Percentiles rank a stretch among this genome's conserved stretches.
Evolutionary conservation across 768 basidiomycete species (phyloP).

Genomic region (Mycena chlorophos): DNA sequence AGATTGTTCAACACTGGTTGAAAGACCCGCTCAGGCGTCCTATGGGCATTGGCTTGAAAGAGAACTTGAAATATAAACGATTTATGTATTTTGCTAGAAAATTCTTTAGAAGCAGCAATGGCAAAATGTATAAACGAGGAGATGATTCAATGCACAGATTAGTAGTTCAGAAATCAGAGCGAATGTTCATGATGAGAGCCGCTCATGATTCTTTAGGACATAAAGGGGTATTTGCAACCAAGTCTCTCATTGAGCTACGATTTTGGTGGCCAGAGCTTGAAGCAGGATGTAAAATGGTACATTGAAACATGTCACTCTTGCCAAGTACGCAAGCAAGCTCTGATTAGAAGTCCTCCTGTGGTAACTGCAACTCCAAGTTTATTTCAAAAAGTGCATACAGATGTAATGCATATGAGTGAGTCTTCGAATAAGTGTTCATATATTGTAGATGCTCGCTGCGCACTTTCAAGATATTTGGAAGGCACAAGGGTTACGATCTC

Average conservation of each 20-base stretch:
- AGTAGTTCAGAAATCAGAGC: slow-evolving; percentile 5
- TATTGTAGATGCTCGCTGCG: slow-evolving; percentile 29
- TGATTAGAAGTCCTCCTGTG: slow-evolving; percentile 29
- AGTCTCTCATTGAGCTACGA: slow-evolving; percentile 5
- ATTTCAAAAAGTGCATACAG: slow-evolving; percentile 30
- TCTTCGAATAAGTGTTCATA: slow-evolving; percentile 23
- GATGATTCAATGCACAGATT: not conserved
- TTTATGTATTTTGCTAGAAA: slow-evolving; percentile 1
- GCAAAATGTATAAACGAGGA: slow-evolving; percentile 2
- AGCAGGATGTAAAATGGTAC: slow-evolving; percentile 32
- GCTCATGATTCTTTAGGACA: slow-evolving; percentile 24
- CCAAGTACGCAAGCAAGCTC: slow-evolving; percentile 26
- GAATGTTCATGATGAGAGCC: slow-evolving; percentile 10
- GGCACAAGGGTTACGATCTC: slow-evolving; percentile 18
- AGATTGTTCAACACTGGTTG: not conserved
- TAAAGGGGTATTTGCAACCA: slow-evolving; percentile 11
- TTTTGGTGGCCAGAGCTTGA: slow-evolving; percentile 27
- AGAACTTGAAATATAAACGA: not conserved
- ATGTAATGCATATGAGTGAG: slow-evolving; percentile 30
- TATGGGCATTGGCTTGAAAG: not conserved
- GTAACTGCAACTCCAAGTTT: slow-evolving; percentile 26
- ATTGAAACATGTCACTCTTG: slow-evolving; percentile 35
- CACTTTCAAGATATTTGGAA: slow-evolving; percentile 26
- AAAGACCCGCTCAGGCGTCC: slow-evolving; percentile 1
- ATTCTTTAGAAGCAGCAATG: not conserved